Evolutionary conservation across 805 yeast species (phyloP).

Genomic region (Candida nitratophila): DNA sequence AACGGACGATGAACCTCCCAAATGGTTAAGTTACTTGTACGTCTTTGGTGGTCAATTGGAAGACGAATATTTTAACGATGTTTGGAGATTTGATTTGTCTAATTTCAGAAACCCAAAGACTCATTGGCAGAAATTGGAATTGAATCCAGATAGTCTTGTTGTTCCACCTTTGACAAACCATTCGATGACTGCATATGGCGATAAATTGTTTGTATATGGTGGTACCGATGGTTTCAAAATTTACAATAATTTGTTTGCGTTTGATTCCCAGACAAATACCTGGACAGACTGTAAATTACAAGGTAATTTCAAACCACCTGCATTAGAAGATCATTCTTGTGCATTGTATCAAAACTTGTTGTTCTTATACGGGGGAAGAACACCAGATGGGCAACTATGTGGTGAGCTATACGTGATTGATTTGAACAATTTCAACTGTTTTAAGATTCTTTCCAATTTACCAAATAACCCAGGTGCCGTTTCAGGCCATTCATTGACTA

Average conservation of each 20-base stretch:
- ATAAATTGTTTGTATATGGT: constrained; percentile 82
- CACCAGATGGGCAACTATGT: constrained; percentile 60
- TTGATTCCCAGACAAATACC: constrained; percentile 55
- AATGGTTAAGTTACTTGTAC: constrained; percentile 49
- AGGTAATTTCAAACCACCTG: constrained; percentile 64
- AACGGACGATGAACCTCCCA: constrained; percentile 30
- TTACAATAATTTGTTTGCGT: constrained; percentile 72
- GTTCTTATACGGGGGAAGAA: constrained; percentile 88
- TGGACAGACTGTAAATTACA: constrained; percentile 69
- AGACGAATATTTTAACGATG: constrained; percentile 74
- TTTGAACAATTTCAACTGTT: constrained; percentile 67
- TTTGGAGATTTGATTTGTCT: constrained; percentile 80
- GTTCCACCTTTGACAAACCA: constrained; percentile 92
- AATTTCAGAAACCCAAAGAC: constrained; percentile 79
- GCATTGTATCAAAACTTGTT: constrained; percentile 70
- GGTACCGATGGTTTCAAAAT: constrained; percentile 70
- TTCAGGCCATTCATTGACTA: constrained; percentile 87
- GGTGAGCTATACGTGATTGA: constrained; percentile 69
- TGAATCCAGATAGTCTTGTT: constrained; percentile 30
- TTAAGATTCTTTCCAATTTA: constrained; percentile 35
- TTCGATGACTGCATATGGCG: constrained; percentile 74
- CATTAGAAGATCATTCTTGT: constrained; percentile 89
- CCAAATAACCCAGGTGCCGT: constrained; percentile 67
- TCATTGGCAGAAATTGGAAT: constrained; percentile 70
- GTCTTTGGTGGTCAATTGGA: constrained; percentile 92